These are phyloP conservation scores for Pyrenopolyporus hunteri DNA, from an alignment of 495 filamentous ascomycete genomes.

Conservation along the genomic window DNA sequence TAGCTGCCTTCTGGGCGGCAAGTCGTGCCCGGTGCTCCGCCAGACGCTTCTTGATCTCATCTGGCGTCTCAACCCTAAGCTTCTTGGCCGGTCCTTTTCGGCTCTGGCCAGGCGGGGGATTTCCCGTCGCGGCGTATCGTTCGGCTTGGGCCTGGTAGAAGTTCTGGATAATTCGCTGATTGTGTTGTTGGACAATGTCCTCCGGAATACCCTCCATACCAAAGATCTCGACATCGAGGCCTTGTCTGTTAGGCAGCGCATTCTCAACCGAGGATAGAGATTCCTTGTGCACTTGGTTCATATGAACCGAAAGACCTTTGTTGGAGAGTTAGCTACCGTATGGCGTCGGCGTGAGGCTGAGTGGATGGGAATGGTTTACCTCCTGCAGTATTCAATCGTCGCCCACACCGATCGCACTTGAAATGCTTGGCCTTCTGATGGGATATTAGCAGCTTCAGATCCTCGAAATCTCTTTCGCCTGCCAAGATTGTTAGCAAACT, in stretches of 20 bases:
- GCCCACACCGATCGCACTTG: conserved; percentile 88
- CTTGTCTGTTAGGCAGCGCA: conserved; percentile 81
- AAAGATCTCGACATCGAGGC: conserved; percentile 92
- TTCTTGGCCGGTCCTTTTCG: conserved; percentile 70
- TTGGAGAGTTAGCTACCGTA: conserved; percentile 31
- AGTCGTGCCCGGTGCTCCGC: conserved; percentile 78
- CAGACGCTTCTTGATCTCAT: conserved; percentile 81
- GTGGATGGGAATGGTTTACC: conserved; percentile 58
- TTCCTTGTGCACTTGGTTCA: conserved; percentile 99
- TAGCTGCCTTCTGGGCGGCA: conserved; percentile 61
- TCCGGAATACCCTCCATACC: conserved; percentile 97
- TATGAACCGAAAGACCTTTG: conserved; percentile 87
- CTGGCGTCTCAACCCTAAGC: conserved; percentile 75
- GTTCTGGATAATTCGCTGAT: conserved; percentile 79
- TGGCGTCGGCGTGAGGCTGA: neutral
- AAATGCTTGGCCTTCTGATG: conserved; percentile 99
- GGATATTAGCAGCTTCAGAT: conserved; percentile 91
- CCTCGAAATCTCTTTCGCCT: conserved; percentile 94
- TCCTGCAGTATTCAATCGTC: conserved; percentile 92
- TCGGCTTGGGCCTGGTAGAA: conserved; percentile 87
- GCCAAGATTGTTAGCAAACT: conserved; percentile 34
- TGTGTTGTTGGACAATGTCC: conserved; percentile 79
- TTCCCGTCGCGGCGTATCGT: conserved; percentile 80
- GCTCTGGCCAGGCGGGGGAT: conserved; percentile 68
- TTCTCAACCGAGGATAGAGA: conserved; percentile 84